These are phyloP conservation scores for Pleurotus pulmonarius DNA, from an alignment of 768 basidiomycete species.

Conservation along the genomic window DNA sequence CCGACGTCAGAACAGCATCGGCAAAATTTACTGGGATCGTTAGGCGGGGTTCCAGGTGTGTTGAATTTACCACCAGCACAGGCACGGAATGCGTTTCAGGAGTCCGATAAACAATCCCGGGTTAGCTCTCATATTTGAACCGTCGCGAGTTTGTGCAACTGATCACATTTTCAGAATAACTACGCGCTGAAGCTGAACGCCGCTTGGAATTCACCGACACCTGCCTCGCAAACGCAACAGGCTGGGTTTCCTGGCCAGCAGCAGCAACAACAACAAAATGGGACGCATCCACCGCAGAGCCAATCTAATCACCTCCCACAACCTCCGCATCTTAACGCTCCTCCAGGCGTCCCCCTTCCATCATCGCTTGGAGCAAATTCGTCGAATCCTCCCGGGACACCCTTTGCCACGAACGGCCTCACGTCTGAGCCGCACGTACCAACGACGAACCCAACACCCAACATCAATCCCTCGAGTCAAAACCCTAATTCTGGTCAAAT, in stretches of 20 bases:
- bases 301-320: slow-evolving; percentile 30
- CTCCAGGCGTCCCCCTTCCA: slow-evolving; percentile 36
- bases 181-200: slow-evolving; percentile 63
- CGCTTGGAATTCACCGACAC: slow-evolving; percentile 62
- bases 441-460: slow-evolving; percentile 29
- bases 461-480: slow-evolving; percentile 13
- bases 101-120: slow-evolving; percentile 53
- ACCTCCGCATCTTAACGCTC: slow-evolving; percentile 49
- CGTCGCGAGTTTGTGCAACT: not conserved
- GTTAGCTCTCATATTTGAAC: not conserved
- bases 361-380: slow-evolving; percentile 5
- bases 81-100: slow-evolving; percentile 50
- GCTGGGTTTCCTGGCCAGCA: slow-evolving; percentile 16
- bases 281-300: slow-evolving; percentile 28
- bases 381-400: slow-evolving; percentile 24
- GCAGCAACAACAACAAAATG: slow-evolving; percentile 37
- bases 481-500: slow-evolving; percentile 24
- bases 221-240: slow-evolving; percentile 31
- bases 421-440: slow-evolving; percentile 27
- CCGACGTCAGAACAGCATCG: slow-evolving; percentile 48
- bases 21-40: slow-evolving; percentile 51
- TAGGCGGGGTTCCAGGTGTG: slow-evolving; percentile 56
- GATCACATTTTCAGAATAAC: slow-evolving; percentile 37
- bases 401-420: slow-evolving; percentile 32
- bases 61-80: slow-evolving; percentile 48